A percentile compares a stretch with the other conserved stretches of the same genome.
phyloP scores from a whole-genome alignment of 2,329 filamentous ascomycete species.

The Metarhizium sp. region DNA sequence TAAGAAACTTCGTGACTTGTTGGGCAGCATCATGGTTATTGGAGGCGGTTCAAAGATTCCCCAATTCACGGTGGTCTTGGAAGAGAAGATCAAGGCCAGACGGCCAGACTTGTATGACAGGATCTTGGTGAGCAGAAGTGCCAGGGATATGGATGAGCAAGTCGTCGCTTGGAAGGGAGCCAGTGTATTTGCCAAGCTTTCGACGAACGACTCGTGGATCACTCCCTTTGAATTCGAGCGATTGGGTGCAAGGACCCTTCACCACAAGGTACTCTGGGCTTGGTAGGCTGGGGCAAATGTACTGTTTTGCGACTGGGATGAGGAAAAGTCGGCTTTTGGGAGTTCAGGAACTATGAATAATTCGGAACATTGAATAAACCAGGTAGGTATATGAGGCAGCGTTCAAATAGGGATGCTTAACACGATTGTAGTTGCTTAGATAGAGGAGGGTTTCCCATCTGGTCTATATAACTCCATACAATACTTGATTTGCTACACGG shows the following conservation, averaged over 20 bases:
- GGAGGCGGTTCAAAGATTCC: constrained; percentile 77
- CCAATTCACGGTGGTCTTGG: constrained; percentile 71
- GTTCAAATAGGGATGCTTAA: background rate
- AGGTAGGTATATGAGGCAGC: background rate
- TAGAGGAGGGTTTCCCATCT: background rate
- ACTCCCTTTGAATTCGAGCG: constrained; percentile 80
- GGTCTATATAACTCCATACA: no score
- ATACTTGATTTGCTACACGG: no score
- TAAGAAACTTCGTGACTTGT: constrained; percentile 83
- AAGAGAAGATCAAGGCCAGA: constrained; percentile 66
- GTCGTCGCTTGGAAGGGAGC: constrained; percentile 98
- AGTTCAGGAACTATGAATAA: background rate
- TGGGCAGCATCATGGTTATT: constrained; percentile 83
- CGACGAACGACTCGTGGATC: constrained; percentile 94
- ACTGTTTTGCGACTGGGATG: background rate
- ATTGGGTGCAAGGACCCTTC: constrained; percentile 69
- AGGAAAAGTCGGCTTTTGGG: background rate
- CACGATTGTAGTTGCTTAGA: background rate
- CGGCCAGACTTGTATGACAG: constrained; percentile 50
- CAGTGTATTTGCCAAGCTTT: constrained; percentile 87
- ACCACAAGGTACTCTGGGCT: constrained; percentile 67
- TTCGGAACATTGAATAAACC: background rate
- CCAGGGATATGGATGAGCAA: constrained; percentile 89
- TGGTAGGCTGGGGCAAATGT: constrained; percentile 31
- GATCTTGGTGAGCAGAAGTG: constrained; percentile 59